Conservation (phyloP, 73 alveolate species). For the Loxodes magnus region DNA sequence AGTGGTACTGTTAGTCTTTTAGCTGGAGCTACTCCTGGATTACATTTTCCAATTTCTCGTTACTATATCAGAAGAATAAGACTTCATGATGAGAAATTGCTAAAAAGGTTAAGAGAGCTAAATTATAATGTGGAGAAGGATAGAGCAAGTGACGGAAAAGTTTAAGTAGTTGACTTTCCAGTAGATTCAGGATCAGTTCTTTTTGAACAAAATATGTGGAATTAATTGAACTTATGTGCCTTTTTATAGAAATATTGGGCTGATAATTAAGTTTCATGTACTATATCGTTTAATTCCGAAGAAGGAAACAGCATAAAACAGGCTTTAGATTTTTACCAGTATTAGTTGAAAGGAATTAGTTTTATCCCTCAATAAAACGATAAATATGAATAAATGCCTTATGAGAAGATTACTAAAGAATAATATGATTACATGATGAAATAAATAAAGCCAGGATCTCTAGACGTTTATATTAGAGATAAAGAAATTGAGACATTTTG, state of each 20-base stretch:
- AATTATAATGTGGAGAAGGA: conserved; percentile 39
- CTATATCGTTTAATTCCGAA: conserved; percentile 46
- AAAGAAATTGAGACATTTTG: too few species aligned
- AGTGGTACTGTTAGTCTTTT: conserved; percentile 44
- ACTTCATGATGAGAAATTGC: conserved; percentile 12
- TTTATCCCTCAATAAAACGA: conserved; percentile 29
- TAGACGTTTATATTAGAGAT: too few species aligned
- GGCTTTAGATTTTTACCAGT: conserved; percentile 36
- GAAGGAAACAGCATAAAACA: conserved; percentile 21
- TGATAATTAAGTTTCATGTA: conserved; percentile 48
- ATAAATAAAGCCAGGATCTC: too few species aligned
- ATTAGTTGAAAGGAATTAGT: conserved; percentile 40
- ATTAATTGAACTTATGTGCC: conserved; percentile 29
- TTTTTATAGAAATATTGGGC: conserved; percentile 42
- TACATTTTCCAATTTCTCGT: conserved; percentile 36
- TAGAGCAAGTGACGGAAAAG: conserved; percentile 3
- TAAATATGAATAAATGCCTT: conserved; percentile 43
- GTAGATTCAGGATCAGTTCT: conserved; percentile 21
- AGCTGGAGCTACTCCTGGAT: conserved; percentile 66
- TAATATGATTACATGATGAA: conserved; percentile 8
- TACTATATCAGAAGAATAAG: conserved; percentile 43
- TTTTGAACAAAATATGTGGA: conserved; percentile 35
- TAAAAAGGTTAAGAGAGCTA: conserved; percentile 9
- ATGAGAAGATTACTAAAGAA: conserved; percentile 33
- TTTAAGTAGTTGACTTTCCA: conserved; percentile 37